phyloP scores from a whole-genome alignment of 169 alveolate genomes.

The Cryptosporidium sp. region DNA sequence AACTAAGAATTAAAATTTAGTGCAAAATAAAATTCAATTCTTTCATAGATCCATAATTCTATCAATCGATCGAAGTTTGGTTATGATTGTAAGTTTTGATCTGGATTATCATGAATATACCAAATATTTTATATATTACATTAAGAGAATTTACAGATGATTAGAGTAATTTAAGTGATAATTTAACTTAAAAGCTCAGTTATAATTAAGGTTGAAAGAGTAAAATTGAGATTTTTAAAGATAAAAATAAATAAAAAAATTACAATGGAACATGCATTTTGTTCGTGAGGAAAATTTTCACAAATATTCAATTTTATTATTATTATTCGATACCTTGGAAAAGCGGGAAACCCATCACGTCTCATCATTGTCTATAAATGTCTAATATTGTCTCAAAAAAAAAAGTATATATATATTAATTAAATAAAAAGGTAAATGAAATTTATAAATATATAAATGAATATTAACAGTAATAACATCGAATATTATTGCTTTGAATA shows the following conservation, averaged over 20 bases:
- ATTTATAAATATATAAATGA: not conserved
- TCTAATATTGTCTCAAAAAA: conserved; percentile 35
- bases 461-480: not conserved
- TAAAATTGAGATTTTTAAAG: no score
- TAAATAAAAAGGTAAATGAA: not conserved
- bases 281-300: not conserved
- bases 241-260: no score
- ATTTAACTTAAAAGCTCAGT: no score
- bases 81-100: not conserved
- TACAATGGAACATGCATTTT: not conserved
- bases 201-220: no score
- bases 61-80: not conserved
- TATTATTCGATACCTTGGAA: not conserved
- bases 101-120: not conserved
- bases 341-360: conserved; percentile 12
- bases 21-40: no score
- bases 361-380: conserved; percentile 13
- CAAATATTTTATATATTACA: no score
- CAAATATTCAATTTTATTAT: no score
- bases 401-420: not conserved
- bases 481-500: not conserved
- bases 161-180: no score
- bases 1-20: not conserved
- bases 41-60: no score
- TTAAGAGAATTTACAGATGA: not conserved